Percentiles rank a stretch among this genome's conserved stretches.
Conservation (phyloP, 805 yeast species). For the Scheffersomyces ergatensis region DNA sequence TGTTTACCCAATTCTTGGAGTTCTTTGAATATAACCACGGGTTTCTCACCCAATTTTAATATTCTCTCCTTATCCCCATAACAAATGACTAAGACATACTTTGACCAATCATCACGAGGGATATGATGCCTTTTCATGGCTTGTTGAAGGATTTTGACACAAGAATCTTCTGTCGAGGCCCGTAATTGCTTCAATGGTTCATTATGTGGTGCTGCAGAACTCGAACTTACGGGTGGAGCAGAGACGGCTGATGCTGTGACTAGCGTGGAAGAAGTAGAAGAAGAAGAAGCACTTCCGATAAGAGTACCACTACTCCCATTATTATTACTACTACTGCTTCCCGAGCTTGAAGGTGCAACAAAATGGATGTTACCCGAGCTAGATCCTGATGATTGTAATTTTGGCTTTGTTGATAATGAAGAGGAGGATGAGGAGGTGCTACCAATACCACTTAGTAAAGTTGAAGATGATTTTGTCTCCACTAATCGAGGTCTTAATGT, state of each 20-base stretch:
- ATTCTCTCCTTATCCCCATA: constrained; percentile 89
- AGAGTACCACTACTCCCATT: neutral
- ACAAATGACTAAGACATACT: constrained; percentile 84
- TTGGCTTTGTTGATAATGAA: neutral
- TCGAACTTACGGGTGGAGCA: constrained; percentile 5
- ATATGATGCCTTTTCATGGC: constrained; percentile 86
- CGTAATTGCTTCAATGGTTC: constrained; percentile 83
- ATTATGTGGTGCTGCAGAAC: constrained; percentile 10
- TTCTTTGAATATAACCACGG: constrained; percentile 81
- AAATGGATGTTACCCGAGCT: neutral
- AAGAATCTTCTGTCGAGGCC: constrained; percentile 88
- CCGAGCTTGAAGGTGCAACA: neutral
- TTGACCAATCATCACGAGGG: constrained; percentile 77
- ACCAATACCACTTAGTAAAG: neutral
- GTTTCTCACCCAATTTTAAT: constrained; percentile 80
- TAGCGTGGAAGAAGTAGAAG: constrained; percentile 13
- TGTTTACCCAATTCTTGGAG: constrained; percentile 80
- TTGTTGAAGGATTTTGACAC: constrained; percentile 80
- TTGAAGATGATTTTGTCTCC: constrained; percentile 16
- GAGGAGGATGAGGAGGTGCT: too few relatives aligned
- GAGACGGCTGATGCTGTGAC: constrained; percentile 22
- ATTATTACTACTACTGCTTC: neutral
- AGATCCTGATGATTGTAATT: constrained; percentile 3
- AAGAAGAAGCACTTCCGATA: constrained; percentile 21
- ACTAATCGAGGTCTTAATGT: constrained; percentile 19